phyloP scores from a whole-genome alignment of 2,329 filamentous ascomycete genomes.

The Pyricularia pennisetigena region DNA sequence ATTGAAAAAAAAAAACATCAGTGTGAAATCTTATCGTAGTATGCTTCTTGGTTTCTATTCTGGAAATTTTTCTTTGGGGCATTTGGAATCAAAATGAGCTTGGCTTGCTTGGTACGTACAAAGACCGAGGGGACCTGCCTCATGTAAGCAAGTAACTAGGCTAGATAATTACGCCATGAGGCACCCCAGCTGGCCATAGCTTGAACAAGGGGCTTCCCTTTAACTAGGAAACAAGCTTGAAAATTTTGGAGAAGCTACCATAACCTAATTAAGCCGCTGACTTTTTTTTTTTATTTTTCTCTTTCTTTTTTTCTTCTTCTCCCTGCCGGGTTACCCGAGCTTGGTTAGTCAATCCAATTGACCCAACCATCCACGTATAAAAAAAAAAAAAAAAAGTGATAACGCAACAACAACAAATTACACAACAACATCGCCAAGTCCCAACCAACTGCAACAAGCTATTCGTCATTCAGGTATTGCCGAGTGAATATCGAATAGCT shows the following conservation, averaged over 20 bases:
- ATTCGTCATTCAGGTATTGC: not conserved
- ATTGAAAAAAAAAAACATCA: no score
- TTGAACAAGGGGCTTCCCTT: not conserved
- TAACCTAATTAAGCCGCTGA: not conserved
- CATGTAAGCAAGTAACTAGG: no score
- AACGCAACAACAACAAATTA: not conserved
- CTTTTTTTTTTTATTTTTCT: not conserved
- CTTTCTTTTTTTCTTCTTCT: not conserved
- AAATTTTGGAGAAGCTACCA: not conserved
- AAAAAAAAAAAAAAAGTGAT: rapidly evolving
- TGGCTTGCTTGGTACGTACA: no score
- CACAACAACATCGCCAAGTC: not conserved
- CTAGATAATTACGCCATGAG: no score
- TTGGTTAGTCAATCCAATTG: not conserved
- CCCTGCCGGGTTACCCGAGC: not conserved
- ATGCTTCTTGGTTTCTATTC: no score
- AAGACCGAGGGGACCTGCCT: not conserved
- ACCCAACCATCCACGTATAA: not conserved
- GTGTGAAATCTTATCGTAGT: no score
- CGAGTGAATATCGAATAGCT: not conserved
- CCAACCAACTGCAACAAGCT: not conserved
- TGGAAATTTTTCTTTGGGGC: no score
- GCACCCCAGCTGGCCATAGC: not conserved
- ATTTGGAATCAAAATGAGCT: no score
- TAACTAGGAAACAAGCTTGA: not conserved